Base-by-base conservation (phyloP, 2,329 filamentous ascomycete species). In the Clonostachys chloroleuca region DNA sequence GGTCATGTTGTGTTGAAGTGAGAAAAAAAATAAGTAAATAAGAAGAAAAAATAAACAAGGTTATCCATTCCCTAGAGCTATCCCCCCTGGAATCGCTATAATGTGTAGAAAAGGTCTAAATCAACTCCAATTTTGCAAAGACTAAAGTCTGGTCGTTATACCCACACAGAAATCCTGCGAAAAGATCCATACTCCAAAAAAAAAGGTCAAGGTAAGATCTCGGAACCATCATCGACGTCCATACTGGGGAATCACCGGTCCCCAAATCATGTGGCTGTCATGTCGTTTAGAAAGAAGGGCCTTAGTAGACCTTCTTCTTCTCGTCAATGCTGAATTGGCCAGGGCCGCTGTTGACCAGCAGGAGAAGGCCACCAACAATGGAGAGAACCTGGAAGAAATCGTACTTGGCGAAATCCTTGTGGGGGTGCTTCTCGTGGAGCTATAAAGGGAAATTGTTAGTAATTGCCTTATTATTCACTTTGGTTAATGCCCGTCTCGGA, bases 321-420 rank as follows among this genome's bases (percentile, higher is more conserved):
- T 99, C 94, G 72, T 99, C 94, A 69, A 97, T 92, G 68, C 89
- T 95, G 78, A 97, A 88, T 70, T 96, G 92, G 54, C 94, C 94
- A 10, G 94, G 94, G 52, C 94, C 94, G 82, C 94, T 96, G 83
- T 99, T 99, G 73, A 97, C 92, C 56, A 99, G 83, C 56, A 99
- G 85, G 49, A 99, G 80, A 49, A 99, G 88, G 68, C 94, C 94
- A 54, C 94, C 94, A 56, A 97, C 92, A 66, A 99, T 99, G 45
- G 94, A 99, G 47, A 99, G 80, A 60, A 97, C 96, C 78, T 99
- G 94, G 85, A 99, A 99, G 80, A 99, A 99, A 69, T 99, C 94
- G 81, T 99, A 99, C 76, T 99, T 99, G 78, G 94, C 94, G 66
- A 99, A 99, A 72, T 99, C 94, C 83, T 97, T 97, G 80, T 97